Evolutionary conservation across 805 yeast species (phyloP).

Genomic region (Lipomyces japonicus): DNA sequence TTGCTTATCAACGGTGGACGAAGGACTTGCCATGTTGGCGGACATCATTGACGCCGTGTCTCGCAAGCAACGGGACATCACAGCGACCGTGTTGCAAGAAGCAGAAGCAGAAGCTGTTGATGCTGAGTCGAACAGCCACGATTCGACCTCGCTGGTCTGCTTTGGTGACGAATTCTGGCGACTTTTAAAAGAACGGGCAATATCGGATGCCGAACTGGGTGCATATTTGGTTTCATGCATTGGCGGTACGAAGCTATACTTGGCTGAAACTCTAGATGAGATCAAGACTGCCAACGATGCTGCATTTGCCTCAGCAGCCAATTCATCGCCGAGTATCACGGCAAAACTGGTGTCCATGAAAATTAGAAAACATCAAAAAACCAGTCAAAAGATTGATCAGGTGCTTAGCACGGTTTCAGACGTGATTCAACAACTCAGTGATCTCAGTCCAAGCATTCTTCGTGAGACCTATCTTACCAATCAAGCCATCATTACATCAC

Average conservation of each 20-base stretch:
- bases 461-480: slow-evolving; percentile 12
- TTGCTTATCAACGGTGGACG: slow-evolving; percentile 15
- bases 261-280: slow-evolving; percentile 28
- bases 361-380: slow-evolving; percentile 1
- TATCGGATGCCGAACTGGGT: slow-evolving; percentile 19
- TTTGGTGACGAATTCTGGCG: slow-evolving; percentile 23
- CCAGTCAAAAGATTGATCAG: slow-evolving; percentile 9
- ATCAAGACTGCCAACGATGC: slow-evolving; percentile 33
- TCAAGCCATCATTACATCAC: slow-evolving; percentile 7
- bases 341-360: slow-evolving; percentile 7
- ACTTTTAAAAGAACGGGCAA: slow-evolving; percentile 26
- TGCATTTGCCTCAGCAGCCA: slow-evolving; percentile 5
- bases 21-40: slow-evolving; percentile 10
- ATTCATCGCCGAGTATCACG: too few relatives aligned
- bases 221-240: slow-evolving; percentile 23
- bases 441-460: slow-evolving; percentile 18
- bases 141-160: slow-evolving; percentile 3
- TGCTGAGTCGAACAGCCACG: slow-evolving; percentile 24
- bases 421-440: slow-evolving; percentile 19
- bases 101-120: slow-evolving; percentile 31
- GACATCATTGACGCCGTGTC: slow-evolving; percentile 12
- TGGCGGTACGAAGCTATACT: slow-evolving; percentile 11
- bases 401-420: slow-evolving; percentile 3
- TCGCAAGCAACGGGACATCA: slow-evolving; percentile 15
- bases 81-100: slow-evolving; percentile 3